These are phyloP conservation scores for Fusarium torulosum DNA, from an alignment of 2,329 filamentous ascomycete genomes.

Conservation along the genomic window DNA sequence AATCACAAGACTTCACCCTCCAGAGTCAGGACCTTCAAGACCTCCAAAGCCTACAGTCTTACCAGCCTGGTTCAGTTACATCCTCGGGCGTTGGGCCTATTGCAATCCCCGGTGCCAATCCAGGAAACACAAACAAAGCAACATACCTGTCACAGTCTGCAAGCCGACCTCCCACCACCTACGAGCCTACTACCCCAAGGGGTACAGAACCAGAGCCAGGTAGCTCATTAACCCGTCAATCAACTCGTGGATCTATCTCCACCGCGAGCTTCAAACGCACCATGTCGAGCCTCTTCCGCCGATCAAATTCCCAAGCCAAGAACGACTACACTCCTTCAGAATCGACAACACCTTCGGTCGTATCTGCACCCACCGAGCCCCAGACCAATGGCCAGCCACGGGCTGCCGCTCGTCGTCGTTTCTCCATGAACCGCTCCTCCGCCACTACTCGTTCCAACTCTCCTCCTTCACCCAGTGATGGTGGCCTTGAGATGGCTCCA, in stretches of 20 bases:
- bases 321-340: constrained; percentile 42
- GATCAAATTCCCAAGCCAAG: constrained; percentile 55
- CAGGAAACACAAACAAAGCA: constrained; percentile 24
- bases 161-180: constrained; percentile 36
- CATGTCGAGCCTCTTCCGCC: constrained; percentile 64
- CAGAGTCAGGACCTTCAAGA: constrained; percentile 57
- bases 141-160: constrained; percentile 39
- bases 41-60: constrained; percentile 46
- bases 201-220: constrained; percentile 46
- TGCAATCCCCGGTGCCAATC: constrained; percentile 36
- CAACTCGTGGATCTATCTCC: constrained; percentile 58
- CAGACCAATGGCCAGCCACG: constrained; percentile 50
- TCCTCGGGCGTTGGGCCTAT: constrained; percentile 42
- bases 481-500: constrained; percentile 58
- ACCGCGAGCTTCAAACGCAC: constrained; percentile 62
- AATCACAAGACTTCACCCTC: constrained; percentile 66
- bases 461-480: constrained; percentile 62
- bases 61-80: constrained; percentile 39
- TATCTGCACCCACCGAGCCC: constrained; percentile 43
- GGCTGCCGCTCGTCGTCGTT: constrained; percentile 53
- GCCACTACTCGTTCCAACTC: constrained; percentile 62
- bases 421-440: constrained; percentile 62
- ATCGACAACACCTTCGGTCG: constrained; percentile 45
- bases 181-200: constrained; percentile 41
- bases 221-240: constrained; percentile 55